Base-by-base conservation (phyloP, 352 stramenopile genomes). In the Globisporangium paroecandrum region DNA sequence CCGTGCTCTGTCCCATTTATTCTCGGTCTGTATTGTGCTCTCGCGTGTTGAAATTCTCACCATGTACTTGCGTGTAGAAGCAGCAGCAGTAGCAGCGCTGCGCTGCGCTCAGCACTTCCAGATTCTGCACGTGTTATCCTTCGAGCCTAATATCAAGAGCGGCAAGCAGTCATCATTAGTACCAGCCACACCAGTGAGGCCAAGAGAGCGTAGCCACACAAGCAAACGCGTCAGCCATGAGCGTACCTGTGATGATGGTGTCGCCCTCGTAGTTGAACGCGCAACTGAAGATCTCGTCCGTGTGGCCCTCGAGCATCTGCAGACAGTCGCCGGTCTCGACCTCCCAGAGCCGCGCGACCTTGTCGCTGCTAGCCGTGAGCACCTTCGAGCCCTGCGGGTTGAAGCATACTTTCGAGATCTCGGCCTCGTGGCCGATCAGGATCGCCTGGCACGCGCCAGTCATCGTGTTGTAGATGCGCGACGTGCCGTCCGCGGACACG, bases 201-300 rank as follows among this genome's bases (percentile, higher is more conserved):
- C 29, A 66, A 36, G 2, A 7, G 36, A 32, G 6, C n/a, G 10
- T 7, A 41, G 25, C 29, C 4, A 32, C 29, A 32, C 24, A 57
- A 29, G 6, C 24, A 15, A 49, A 24, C 25, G 27, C 29, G 1
- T 32, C 20, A 54, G 46, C 36, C 36, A 32, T 7, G 58, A 8
- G 3, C 76, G 89, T 62, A 98, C 94, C 94, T 69, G 94, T 98
- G 70, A 98, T 98, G 70, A 98, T 97, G n/a, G 94, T 98, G 75
- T 98, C 93, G 22, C 95, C 95, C 74, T 97, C 89, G 72, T 98
- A 98, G 79, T 98, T 98, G 85, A 98, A 98, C 34, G 94, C 93
- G 64, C 94, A 98, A 72, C 83, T 97, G 73, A 98, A 98, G 76
- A 99, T 98, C 69, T 99, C 94, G 71, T 98, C 94, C n/a, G 92